Evolutionary conservation across 305 asterid genomes (phyloP).

Genomic region (Lippia alba): DNA sequence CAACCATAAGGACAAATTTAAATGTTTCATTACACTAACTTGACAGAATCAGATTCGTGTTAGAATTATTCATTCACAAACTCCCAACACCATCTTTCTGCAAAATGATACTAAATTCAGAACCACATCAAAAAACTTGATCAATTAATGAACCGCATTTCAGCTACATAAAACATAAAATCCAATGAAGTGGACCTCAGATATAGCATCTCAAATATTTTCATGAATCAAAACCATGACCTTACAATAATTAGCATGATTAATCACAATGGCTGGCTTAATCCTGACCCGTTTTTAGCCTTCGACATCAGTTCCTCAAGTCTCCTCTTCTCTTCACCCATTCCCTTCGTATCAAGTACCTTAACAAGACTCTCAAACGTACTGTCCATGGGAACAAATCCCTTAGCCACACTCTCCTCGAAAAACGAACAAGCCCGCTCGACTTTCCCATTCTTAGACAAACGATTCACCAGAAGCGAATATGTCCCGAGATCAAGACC

Average conservation of each 20-base stretch:
- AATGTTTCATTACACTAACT: too few species aligned
- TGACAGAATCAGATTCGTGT: too few species aligned
- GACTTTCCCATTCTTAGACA: constrained; percentile 55
- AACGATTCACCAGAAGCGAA: constrained; percentile 62
- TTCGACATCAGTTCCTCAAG: constrained; percentile 59
- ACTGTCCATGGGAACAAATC: constrained; percentile 63
- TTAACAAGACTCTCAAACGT: constrained; percentile 50
- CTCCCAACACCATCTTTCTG: not conserved
- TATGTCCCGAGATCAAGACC: constrained; percentile 74
- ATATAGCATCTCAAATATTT: too few species aligned
- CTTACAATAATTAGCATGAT: not conserved
- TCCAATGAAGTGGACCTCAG: not conserved
- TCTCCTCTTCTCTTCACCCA: constrained; percentile 51
- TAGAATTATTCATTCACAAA: too few species aligned
- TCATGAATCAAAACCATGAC: not conserved
- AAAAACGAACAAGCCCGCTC: constrained; percentile 73
- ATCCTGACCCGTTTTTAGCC: constrained; percentile 38
- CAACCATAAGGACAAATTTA: too few species aligned
- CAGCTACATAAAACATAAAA: too few species aligned
- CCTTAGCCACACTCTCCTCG: constrained; percentile 69
- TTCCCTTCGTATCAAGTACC: constrained; percentile 59
- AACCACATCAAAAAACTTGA: not conserved
- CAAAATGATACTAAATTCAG: not conserved
- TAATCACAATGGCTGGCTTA: not conserved
- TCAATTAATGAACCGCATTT: not conserved